These are phyloP conservation scores for Luzula sylvatica DNA, from an alignment of 176 grass and related monocot genomes.

Conservation along the genomic window DNA sequence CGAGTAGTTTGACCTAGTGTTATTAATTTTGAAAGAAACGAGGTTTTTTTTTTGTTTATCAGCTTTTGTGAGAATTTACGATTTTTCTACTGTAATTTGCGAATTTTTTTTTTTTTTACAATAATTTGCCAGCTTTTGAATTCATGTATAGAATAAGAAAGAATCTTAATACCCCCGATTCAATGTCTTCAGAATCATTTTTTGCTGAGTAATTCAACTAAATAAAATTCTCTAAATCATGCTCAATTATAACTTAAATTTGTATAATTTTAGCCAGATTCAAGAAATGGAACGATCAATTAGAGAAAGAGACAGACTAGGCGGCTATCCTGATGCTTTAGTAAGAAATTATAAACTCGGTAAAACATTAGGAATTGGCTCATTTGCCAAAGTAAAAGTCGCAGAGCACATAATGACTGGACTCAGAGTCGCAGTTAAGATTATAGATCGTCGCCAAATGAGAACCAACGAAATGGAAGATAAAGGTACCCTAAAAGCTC, in stretches of 20 bases:
- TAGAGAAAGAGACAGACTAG: constrained; percentile 26
- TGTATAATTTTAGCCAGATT: constrained; percentile 3
- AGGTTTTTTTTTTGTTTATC: constrained; percentile 14
- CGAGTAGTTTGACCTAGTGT: no score
- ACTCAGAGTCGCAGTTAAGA: constrained; percentile 83
- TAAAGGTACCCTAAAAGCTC: constrained; percentile 38
- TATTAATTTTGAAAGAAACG: neutral
- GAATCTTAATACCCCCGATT: neutral
- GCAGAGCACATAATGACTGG: constrained; percentile 83
- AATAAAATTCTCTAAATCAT: neutral
- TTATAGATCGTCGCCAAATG: constrained; percentile 69
- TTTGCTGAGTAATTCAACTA: neutral
- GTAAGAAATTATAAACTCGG: constrained; percentile 68
- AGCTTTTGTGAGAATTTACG: constrained; percentile 9
- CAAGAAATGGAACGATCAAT: constrained; percentile 51
- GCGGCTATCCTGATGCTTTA: constrained; percentile 41
- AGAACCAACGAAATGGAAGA: constrained; percentile 87
- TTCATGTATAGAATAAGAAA: neutral
- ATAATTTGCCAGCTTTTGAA: neutral
- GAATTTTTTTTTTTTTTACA: no score
- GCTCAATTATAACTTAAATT: neutral
- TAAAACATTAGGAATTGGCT: constrained; percentile 82
- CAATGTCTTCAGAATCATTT: neutral
- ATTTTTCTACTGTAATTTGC: no score
- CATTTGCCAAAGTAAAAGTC: constrained; percentile 91